phyloP scores from a whole-genome alignment of 2,329 filamentous ascomycete genomes.

The Knoxdaviesia proteae region DNA sequence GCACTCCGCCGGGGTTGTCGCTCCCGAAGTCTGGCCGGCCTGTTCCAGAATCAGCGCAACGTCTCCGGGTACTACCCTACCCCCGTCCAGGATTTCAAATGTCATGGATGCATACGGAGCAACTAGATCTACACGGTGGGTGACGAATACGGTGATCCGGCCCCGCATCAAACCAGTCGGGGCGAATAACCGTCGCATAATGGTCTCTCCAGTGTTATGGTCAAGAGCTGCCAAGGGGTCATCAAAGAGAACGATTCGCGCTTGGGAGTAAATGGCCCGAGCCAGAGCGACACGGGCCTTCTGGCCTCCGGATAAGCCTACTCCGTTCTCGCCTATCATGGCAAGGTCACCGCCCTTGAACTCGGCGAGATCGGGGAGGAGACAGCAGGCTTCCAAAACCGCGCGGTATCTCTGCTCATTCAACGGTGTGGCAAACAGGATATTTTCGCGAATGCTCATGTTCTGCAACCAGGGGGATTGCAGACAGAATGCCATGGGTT shows the following conservation, averaged over 20 bases:
- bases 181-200: slow-evolving; percentile 39
- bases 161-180: slow-evolving; percentile 30
- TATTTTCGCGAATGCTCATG: slow-evolving; percentile 44
- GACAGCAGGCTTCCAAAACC: slow-evolving; percentile 39
- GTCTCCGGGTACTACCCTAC: slow-evolving; percentile 12
- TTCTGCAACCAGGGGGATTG: slow-evolving; percentile 46
- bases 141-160: slow-evolving; percentile 59
- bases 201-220: slow-evolving; percentile 38
- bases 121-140: slow-evolving; percentile 61
- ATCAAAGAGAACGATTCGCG: slow-evolving; percentile 36
- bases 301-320: slow-evolving; percentile 42
- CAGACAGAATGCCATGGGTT: slow-evolving; percentile 32
- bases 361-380: slow-evolving; percentile 32
- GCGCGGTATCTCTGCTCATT: slow-evolving; percentile 33
- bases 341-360: slow-evolving; percentile 36
- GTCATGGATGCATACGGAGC: slow-evolving; percentile 52
- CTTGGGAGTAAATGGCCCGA: slow-evolving; percentile 36
- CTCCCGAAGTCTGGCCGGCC: too few species aligned
- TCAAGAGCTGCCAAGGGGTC: slow-evolving; percentile 43
- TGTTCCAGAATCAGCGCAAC: slow-evolving; percentile 2
- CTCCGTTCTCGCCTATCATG: slow-evolving; percentile 39
- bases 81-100: slow-evolving; percentile 47
- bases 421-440: slow-evolving; percentile 36
- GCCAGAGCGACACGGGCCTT: slow-evolving; percentile 42
- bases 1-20: background rate